phyloP scores from a whole-genome alignment of 768 basidiomycete species.

The Mycena maculata region DNA sequence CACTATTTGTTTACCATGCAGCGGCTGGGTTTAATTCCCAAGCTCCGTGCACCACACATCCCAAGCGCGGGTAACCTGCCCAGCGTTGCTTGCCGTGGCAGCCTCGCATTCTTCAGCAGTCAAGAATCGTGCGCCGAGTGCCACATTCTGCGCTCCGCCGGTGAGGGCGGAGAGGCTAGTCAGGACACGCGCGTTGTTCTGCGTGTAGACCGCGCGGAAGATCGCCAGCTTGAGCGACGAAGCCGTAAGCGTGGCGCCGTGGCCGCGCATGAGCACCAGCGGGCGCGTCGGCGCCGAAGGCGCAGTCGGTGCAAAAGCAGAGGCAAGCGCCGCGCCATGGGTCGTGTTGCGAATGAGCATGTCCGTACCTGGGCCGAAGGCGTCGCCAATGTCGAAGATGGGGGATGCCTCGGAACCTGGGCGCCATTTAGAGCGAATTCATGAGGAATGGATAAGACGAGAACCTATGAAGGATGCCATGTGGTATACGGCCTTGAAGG shows the following conservation, averaged over 20 bases:
- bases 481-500: conserved; percentile 32
- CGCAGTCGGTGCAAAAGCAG: conserved; percentile 13
- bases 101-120: conserved; percentile 28
- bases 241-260: conserved; percentile 33
- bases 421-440: not conserved
- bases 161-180: conserved; percentile 27
- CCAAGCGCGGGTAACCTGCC: conserved; percentile 32
- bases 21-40: not conserved
- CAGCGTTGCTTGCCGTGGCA: conserved; percentile 12
- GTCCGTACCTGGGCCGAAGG: conserved; percentile 30
- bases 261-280: conserved; percentile 34
- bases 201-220: conserved; percentile 31
- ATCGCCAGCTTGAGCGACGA: conserved; percentile 30
- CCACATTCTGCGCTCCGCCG: conserved; percentile 10
- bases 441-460: not conserved
- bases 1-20: too few relatives aligned
- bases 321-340: conserved; percentile 32
- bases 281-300: conserved; percentile 12
- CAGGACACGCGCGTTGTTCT: conserved; percentile 30
- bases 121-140: conserved; percentile 12
- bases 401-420: conserved; percentile 25
- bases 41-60: conserved; percentile 33
- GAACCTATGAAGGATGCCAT: conserved; percentile 35
- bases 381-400: conserved; percentile 31
- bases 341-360: conserved; percentile 37